Evolutionary conservation across 2,329 filamentous ascomycete species (phyloP), one percentile per base, ranked within the genome.

Genomic region (Hortaea sp.): DNA sequence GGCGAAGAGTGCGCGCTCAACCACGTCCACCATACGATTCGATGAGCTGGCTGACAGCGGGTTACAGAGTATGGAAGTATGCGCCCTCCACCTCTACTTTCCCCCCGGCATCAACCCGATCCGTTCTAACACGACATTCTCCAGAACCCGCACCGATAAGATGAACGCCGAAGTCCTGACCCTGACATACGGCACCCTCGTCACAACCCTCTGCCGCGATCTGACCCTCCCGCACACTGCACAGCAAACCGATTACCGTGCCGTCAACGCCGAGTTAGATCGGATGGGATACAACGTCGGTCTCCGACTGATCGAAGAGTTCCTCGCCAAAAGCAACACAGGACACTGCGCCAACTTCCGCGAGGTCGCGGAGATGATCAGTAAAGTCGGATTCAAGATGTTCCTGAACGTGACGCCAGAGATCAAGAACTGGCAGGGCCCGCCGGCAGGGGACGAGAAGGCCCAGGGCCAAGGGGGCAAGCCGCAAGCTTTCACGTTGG

Each of bases 281-380:
- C 94, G 90, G 70, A 98, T 98, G 92, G 92, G 92, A 46, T 95
- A 97, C 71, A 97, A 97, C 62, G 98, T 98, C 54, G 92, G 92
- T 29, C 75, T 97, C 62, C 85, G 92, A 34, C 71, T 98, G 55
- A 95, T 98, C 57, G 92, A 98, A 60, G 92, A 98, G 69, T 98
- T 95, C 62, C 80, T 98, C 12, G 92, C 92, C 59, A 97, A 95
- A 67, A 92, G 88, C 5, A 90, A 88, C 58, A 88, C 85, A 2
- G 86, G 88, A 57, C 78, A 88, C 53, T 98, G 92, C 68, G 76
- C 80, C 57, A 97, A 92, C 70, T 95, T 98, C 63, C 79, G 86
- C 49, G 92, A 98, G 66, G 97, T 92, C 5, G 90, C 92, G 37
- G 92, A 98, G 66, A 90, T 94, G 80, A 92, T 98, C 59, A 81